Evolutionary conservation across 768 basidiomycete species (phyloP).

Genomic region (Mycena polygramma): DNA sequence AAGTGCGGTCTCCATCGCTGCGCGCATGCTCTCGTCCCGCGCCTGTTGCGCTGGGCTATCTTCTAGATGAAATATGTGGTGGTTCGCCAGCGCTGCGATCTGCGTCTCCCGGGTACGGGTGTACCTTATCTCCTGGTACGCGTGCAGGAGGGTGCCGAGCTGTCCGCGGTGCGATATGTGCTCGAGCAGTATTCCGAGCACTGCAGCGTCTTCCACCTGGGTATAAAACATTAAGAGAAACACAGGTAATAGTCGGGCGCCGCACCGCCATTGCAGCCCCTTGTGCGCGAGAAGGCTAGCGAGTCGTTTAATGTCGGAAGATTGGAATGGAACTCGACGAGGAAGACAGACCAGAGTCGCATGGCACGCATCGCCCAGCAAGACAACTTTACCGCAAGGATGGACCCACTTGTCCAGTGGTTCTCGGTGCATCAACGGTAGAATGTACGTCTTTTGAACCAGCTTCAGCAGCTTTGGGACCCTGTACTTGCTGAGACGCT

Average conservation of each 20-base stretch:
- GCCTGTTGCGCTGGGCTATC: slow-evolving; percentile 69
- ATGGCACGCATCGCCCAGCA: slow-evolving; percentile 71
- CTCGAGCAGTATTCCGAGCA: slow-evolving; percentile 65
- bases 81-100: slow-evolving; percentile 62
- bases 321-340: not conserved
- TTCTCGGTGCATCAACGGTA: slow-evolving; percentile 62
- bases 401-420: slow-evolving; percentile 67
- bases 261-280: slow-evolving; percentile 67
- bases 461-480: slow-evolving; percentile 60
- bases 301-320: too few relatives aligned
- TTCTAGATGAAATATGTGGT: slow-evolving; percentile 66
- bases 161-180: slow-evolving; percentile 57
- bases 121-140: slow-evolving; percentile 67
- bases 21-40: slow-evolving; percentile 61
- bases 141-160: slow-evolving; percentile 59
- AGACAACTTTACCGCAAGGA: slow-evolving; percentile 53
- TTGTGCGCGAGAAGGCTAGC: slow-evolving; percentile 67
- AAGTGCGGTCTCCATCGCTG: too few relatives aligned
- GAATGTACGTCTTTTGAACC: slow-evolving; percentile 60
- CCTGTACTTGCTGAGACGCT: slow-evolving; percentile 38
- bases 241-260: not conserved
- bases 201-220: slow-evolving; percentile 65
- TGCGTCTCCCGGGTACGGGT: slow-evolving; percentile 65
- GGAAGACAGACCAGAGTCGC: slow-evolving; percentile 56
- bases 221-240: not conserved